A percentile compares a stretch with the other conserved stretches of the same genome.
These are phyloP conservation scores for Neurospora crassa DNA, from an alignment of 2,329 filamentous ascomycete genomes.

Conservation along the genomic window DNA sequence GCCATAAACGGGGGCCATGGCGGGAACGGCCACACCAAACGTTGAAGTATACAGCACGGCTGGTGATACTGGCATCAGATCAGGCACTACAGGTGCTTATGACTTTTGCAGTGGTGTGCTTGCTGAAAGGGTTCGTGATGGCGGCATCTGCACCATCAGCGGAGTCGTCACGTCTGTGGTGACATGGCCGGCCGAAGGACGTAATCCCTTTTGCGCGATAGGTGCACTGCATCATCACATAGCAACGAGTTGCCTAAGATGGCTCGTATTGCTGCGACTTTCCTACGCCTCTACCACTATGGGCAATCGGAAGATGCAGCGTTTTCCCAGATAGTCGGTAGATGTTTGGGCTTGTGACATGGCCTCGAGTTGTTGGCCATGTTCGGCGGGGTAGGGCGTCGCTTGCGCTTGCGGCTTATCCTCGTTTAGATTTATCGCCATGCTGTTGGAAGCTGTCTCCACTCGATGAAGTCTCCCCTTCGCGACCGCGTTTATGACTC, in stretches of 20 bases:
- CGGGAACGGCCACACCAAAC: background rate
- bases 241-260: background rate
- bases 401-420: background rate
- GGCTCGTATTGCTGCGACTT: background rate
- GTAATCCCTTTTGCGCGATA: background rate
- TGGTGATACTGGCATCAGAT: background rate
- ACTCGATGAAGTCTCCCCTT: background rate
- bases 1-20: background rate
- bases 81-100: background rate
- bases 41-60: background rate
- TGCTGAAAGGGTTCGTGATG: background rate
- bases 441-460: background rate
- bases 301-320: background rate
- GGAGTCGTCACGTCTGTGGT: background rate
- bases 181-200: slow-evolving; percentile 1
- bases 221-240: background rate
- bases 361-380: background rate
- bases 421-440: background rate
- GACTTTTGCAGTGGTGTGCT: background rate
- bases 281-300: background rate
- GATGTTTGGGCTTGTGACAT: background rate
- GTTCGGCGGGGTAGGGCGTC: background rate
- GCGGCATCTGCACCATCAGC: background rate
- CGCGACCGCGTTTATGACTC: background rate
- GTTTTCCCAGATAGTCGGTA: background rate